Percentiles rank a stretch among this genome's conserved stretches.
Conservation (phyloP, 106 monocot genomes). For the Gastrodia elata region DNA sequence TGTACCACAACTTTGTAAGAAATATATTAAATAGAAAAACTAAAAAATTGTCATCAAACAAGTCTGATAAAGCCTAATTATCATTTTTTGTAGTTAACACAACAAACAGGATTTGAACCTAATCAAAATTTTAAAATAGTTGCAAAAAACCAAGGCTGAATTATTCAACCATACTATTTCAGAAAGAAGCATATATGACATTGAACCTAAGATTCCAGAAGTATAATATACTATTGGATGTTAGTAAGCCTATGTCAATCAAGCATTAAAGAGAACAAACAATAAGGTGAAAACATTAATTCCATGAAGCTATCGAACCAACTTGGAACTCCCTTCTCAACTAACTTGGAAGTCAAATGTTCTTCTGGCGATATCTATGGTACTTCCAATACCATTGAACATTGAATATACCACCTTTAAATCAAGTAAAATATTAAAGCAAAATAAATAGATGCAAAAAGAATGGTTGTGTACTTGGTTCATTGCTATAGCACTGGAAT, state of each 20-base stretch:
- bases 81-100: no score
- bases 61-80: no score
- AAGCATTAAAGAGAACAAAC: neutral
- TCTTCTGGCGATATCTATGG: conserved; percentile 37
- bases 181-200: neutral
- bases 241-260: neutral
- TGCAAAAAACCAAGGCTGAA: no score
- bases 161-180: neutral
- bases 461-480: conserved; percentile 17
- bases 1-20: no score
- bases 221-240: neutral
- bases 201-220: neutral
- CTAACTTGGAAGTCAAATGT: conserved; percentile 57
- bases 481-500: conserved; percentile 22
- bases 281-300: neutral
- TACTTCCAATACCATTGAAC: conserved; percentile 50
- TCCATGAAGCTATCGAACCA: neutral
- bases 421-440: conserved; percentile 14
- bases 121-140: no score
- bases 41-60: no score
- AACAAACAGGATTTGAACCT: no score
- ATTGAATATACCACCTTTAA: conserved; percentile 14
- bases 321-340: conserved; percentile 69
- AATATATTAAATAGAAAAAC: no score
- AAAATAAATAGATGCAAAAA: neutral